Conservation (phyloP, 495 filamentous ascomycete genomes). For the Neurospora sp. region DNA sequence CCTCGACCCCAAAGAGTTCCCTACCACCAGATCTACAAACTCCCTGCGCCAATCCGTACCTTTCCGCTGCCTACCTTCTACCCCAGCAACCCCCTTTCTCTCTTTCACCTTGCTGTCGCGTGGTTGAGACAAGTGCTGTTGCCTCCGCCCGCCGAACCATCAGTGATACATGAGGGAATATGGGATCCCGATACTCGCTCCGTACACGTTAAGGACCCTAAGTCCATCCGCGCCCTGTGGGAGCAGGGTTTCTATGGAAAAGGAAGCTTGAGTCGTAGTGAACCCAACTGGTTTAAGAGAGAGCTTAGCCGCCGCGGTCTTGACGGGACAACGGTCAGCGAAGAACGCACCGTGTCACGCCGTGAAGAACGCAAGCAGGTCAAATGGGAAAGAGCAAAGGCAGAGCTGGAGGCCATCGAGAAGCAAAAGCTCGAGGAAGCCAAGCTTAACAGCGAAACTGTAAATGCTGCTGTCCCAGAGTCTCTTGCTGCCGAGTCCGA, state of each 20-base stretch:
- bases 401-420: slow-evolving; percentile 71
- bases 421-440: slow-evolving; percentile 56
- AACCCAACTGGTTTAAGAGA: slow-evolving; percentile 82
- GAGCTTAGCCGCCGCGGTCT: slow-evolving; percentile 63
- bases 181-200: slow-evolving; percentile 74
- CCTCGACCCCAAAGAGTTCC: slow-evolving; percentile 23
- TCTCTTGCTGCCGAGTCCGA: neutral
- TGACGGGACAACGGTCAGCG: slow-evolving; percentile 46
- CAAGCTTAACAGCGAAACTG: slow-evolving; percentile 14
- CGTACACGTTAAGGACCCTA: slow-evolving; percentile 71
- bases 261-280: slow-evolving; percentile 82
- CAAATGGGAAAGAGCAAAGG: slow-evolving; percentile 83
- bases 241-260: slow-evolving; percentile 95
- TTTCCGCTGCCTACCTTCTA: slow-evolving; percentile 79
- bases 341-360: slow-evolving; percentile 66
- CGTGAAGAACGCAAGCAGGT: slow-evolving; percentile 70
- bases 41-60: slow-evolving; percentile 67
- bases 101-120: slow-evolving; percentile 65
- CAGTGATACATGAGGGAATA: slow-evolving; percentile 52
- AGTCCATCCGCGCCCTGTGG: slow-evolving; percentile 73
- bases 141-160: slow-evolving; percentile 56
- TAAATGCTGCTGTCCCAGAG: slow-evolving; percentile 2
- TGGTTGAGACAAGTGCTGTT: slow-evolving; percentile 65
- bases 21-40: slow-evolving; percentile 61
- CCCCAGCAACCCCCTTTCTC: slow-evolving; percentile 83